Evolutionary conservation across 2,329 filamentous ascomycete genomes (phyloP), one percentile per base, ranked within the genome.

Genomic region (Xylariaceae sp.): DNA sequence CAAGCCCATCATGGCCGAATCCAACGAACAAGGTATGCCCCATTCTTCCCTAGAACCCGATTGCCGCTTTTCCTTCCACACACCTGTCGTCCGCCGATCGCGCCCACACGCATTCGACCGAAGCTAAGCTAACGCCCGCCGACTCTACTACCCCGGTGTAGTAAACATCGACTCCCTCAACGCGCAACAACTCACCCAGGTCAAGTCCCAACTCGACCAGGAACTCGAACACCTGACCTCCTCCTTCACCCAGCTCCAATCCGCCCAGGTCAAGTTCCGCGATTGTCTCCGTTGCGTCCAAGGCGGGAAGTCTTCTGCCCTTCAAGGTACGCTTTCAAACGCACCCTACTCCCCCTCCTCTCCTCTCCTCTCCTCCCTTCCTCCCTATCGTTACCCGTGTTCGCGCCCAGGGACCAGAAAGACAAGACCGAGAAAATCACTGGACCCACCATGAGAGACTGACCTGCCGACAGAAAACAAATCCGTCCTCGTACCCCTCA

Each of bases 131-230:
- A 19, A 19, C 19, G 19, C 19, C 19, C 19, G 19, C 19, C 19
- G 19, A 19, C 19, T 19, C 44, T 26, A 11, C 44, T 12, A 7
- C n/a, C 6, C 30, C 30, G 2, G 30, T 31, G 3, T 27, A 83
- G 80, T 84, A 62, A 80, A 80, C 63, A 76, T 99, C 66, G 84
- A 86, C 65, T 84, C 81, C 58, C 86, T 99, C 66, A 88, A 87
- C 65, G 79, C 86, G 30, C 88, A 89, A 62, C 92, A 96, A 74
- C 87, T 99, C 63, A 86, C 84, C 63, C 85, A 90, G 65, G 86
- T 99, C 64, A 96, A 99, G 79, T 91, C 94, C 72, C 92, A 96
- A 72, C 86, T 99, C 62, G 92, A 96, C 71, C 87, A 94, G 67
- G 94, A 99, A 74, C 86, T 99, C 62, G 90, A 96, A 70, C 92